Conservation (phyloP, 2,329 filamentous ascomycete genomes). For the Alternaria viburni region DNA sequence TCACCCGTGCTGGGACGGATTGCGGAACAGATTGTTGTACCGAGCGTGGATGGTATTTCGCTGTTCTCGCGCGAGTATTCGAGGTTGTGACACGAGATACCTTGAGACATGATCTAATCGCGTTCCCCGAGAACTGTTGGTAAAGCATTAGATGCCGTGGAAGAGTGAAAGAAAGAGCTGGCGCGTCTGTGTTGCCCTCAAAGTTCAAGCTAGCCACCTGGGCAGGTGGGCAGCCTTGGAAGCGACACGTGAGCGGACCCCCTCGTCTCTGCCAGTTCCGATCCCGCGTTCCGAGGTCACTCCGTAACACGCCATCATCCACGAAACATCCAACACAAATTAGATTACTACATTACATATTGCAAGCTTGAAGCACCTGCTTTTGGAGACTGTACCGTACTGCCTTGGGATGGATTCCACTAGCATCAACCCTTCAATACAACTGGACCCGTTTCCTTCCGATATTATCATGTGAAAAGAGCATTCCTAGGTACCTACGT, state of each 20-base stretch:
- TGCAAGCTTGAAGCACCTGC: rapidly evolving
- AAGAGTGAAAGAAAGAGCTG: not conserved
- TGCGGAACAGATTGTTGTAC: not conserved
- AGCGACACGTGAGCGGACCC: not conserved
- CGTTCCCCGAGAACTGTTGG: not conserved
- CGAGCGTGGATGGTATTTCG: not conserved
- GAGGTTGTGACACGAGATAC: not conserved
- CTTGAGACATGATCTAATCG: not conserved
- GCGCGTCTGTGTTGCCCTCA: not conserved
- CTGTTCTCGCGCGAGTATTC: not conserved
- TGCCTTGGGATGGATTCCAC: not conserved
- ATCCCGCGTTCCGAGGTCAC: not conserved
- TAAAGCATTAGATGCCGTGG: not conserved
- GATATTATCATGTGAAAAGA: not conserved
- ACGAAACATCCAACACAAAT: not conserved
- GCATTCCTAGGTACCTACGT: not conserved
- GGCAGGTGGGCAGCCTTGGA: not conserved
- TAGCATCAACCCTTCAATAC: not conserved
- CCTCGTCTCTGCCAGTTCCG: not conserved
- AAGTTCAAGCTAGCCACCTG: not conserved
- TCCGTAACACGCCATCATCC: not conserved
- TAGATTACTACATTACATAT: not conserved
- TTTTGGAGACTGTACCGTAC: not conserved
- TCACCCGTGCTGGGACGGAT: too few relatives aligned
- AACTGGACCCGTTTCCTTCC: not conserved